Evolutionary conservation across 371 early-diverging fungal species (phyloP).

Genomic region (Smittium culicis): DNA sequence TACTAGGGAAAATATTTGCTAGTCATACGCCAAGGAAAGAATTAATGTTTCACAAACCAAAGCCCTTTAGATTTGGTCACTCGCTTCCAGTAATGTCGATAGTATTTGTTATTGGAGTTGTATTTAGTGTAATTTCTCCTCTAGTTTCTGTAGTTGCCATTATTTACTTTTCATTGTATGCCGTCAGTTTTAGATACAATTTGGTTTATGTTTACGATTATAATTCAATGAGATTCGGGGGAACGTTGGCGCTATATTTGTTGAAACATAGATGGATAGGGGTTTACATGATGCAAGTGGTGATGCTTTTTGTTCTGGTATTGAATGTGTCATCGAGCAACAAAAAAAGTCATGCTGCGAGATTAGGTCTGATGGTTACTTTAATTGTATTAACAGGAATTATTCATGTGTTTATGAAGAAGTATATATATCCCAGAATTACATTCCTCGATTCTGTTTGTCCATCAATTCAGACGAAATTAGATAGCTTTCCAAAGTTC

Average conservation of each 20-base stretch:
- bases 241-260: conserved; percentile 22
- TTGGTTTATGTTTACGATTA: conserved; percentile 53
- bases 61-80: conserved; percentile 19
- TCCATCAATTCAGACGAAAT: neutral
- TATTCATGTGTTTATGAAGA: neutral
- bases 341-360: neutral
- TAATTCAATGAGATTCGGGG: conserved; percentile 38
- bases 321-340: neutral
- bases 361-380: neutral
- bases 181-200: conserved; percentile 55
- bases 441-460: neutral
- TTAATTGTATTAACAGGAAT: neutral
- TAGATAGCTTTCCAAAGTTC: neutral
- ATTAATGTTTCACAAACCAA: conserved; percentile 32
- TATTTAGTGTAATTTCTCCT: conserved; percentile 61
- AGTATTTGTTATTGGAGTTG: conserved; percentile 44
- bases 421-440: neutral
- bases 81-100: conserved; percentile 37
- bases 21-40: conserved; percentile 52
- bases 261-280: conserved; percentile 15
- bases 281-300: conserved; percentile 8
- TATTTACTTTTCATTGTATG: conserved; percentile 46
- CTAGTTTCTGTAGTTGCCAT: conserved; percentile 51
- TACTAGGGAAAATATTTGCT: conserved; percentile 36
- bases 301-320: conserved; percentile 5